These are phyloP conservation scores for Sphaceloma murrayae DNA, from an alignment of 2,329 filamentous ascomycete genomes.

Conservation along the genomic window DNA sequence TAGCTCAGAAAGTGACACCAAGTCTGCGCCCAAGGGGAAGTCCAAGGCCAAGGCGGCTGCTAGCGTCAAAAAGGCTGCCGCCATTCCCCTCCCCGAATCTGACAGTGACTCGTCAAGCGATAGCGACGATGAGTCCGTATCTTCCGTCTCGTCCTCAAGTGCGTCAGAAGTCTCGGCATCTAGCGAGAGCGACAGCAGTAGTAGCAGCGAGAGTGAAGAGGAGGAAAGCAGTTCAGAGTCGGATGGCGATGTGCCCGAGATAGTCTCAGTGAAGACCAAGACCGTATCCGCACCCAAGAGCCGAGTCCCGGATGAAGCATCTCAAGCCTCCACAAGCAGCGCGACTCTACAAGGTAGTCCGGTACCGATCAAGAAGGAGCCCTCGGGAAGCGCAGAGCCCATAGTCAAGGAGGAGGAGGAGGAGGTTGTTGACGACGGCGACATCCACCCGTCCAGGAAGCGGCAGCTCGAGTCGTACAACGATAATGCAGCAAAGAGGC, in stretches of 20 bases:
- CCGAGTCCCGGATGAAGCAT: slow-evolving; percentile 36
- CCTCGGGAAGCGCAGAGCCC: slow-evolving; percentile 19
- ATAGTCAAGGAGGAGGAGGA: slow-evolving; percentile 21
- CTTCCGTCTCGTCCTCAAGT: too few species aligned
- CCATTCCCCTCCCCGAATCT: slow-evolving; percentile 20
- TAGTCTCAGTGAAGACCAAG: neutral
- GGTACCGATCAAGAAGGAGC: slow-evolving; percentile 19
- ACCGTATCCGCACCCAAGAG: slow-evolving; percentile 4
- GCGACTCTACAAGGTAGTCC: slow-evolving; percentile 21
- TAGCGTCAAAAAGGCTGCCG: slow-evolving; percentile 11
- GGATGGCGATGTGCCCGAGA: slow-evolving; percentile 1
- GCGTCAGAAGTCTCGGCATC: slow-evolving; percentile 18
- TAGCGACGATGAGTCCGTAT: neutral
- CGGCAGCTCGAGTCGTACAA: slow-evolving; percentile 28
- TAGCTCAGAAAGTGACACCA: slow-evolving; percentile 20
- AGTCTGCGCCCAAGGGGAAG: slow-evolving; percentile 14
- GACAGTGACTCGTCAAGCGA: slow-evolving; percentile 19
- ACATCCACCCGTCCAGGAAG: slow-evolving; percentile 37
- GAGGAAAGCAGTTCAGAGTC: slow-evolving; percentile 29
- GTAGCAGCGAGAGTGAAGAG: slow-evolving; percentile 21
- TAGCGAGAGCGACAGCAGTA: slow-evolving; percentile 21
- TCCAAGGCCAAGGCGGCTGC: neutral
- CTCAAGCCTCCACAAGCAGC: slow-evolving; percentile 36
- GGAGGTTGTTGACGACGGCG: slow-evolving; percentile 28
- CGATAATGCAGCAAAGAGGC: slow-evolving; percentile 24